Evolutionary conservation across 75 land plant species (phyloP).

Genomic region (Selaginella tamariscina): DNA sequence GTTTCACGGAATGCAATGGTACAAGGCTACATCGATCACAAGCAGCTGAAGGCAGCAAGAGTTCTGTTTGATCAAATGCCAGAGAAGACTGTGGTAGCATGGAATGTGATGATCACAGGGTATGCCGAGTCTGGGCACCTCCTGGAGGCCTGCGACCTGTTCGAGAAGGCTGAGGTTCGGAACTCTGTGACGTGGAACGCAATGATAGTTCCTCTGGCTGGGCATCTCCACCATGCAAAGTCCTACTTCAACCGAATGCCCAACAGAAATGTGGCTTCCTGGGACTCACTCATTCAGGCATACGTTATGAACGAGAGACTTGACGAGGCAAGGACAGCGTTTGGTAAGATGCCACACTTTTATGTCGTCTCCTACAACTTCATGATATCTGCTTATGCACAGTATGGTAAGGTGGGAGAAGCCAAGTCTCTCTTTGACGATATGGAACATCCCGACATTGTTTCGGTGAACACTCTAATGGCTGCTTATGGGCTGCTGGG

Average conservation of each 20-base stretch:
- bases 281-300: not conserved
- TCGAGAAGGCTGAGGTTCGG: not conserved
- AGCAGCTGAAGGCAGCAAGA: not conserved
- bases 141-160: not conserved
- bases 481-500: not conserved
- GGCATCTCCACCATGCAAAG: not conserved
- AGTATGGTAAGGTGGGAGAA: not conserved
- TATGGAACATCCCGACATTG: slow-evolving; percentile 6
- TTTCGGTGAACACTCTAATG: not conserved
- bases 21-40: not conserved
- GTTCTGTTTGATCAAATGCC: not conserved
- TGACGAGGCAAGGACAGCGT: not conserved
- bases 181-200: slow-evolving; percentile 4
- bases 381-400: not conserved
- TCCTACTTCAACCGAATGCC: not conserved
- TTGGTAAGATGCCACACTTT: slow-evolving; percentile 5
- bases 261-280: not conserved
- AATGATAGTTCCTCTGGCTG: not conserved
- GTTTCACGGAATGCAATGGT: slow-evolving; percentile 8
- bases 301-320: not conserved
- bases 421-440: slow-evolving; percentile 9
- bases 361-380: slow-evolving; percentile 4
- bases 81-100: not conserved
- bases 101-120: slow-evolving; percentile 7
- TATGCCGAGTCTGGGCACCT: not conserved